A percentile compares a stretch with the other conserved stretches of the same genome.
Evolutionary conservation across 2,329 filamentous ascomycete genomes (phyloP).

Genomic region (Trichoderma sp.): DNA sequence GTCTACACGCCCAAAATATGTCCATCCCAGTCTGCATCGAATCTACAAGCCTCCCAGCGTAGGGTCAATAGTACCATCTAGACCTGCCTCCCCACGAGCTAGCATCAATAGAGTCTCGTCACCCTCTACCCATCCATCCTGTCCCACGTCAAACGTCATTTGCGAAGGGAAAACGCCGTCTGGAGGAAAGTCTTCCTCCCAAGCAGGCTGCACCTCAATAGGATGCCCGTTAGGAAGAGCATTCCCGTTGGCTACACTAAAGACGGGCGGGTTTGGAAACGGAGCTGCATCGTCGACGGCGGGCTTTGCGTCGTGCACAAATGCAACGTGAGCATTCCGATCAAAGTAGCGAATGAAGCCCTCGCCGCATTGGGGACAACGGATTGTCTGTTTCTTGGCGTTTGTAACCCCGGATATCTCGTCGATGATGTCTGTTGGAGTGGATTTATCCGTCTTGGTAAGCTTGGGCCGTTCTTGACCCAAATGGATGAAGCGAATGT

Average conservation of each 20-base stretch:
- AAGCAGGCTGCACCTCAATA: constrained; percentile 22
- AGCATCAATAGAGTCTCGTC: constrained; percentile 45
- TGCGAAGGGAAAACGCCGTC: constrained; percentile 38
- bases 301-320: constrained; percentile 27
- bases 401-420: constrained; percentile 43
- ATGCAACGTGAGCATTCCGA: constrained; percentile 45
- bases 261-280: constrained; percentile 21
- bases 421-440: constrained; percentile 38
- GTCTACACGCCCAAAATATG: not conserved
- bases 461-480: constrained; percentile 49
- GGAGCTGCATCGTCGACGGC: not conserved
- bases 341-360: constrained; percentile 53
- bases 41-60: constrained; percentile 26
- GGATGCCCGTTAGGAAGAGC: not conserved
- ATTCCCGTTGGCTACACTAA: constrained; percentile 24
- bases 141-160: constrained; percentile 33
- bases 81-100: constrained; percentile 29
- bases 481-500: constrained; percentile 79
- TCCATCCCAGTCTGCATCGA: too few species aligned
- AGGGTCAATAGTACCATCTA: constrained; percentile 35
- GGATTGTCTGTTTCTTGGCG: constrained; percentile 42
- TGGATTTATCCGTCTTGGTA: constrained; percentile 24
- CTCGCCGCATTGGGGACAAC: constrained; percentile 46
- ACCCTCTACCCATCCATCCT: constrained; percentile 45
- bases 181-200: constrained; percentile 27